These are phyloP conservation scores for Penicillium sclerotiorum DNA, from an alignment of 2,329 filamentous ascomycete genomes.

Conservation along the genomic window DNA sequence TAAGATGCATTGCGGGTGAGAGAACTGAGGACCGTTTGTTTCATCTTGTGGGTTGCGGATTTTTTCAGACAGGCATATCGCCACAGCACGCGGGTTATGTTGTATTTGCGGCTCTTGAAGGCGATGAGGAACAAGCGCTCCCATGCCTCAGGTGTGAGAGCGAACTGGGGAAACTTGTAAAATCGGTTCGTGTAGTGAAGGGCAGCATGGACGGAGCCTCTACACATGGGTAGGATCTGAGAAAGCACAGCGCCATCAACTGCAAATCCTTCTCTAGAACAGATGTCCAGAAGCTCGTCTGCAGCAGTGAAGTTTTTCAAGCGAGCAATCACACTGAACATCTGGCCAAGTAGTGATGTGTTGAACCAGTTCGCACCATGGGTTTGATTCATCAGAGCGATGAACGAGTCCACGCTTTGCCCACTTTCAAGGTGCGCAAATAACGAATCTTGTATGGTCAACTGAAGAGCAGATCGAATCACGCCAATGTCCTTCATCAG, in stretches of 20 bases:
- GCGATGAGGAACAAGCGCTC: constrained; percentile 47
- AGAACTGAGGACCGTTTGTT: constrained; percentile 32
- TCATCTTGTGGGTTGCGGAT: constrained; percentile 37
- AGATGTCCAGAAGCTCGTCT: constrained; percentile 35
- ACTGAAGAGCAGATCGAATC: constrained; percentile 30
- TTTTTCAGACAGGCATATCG: constrained; percentile 48
- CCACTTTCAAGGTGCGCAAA: constrained; percentile 36
- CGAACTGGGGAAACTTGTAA: constrained; percentile 20
- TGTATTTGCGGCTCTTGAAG: constrained; percentile 41
- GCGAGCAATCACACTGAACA: constrained; percentile 38
- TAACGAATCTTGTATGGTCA: constrained; percentile 38
- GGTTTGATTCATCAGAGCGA: constrained; percentile 39
- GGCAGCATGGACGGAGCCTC: constrained; percentile 26
- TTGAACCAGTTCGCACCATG: constrained; percentile 44
- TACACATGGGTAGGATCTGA: constrained; percentile 32
- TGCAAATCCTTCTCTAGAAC: constrained; percentile 29
- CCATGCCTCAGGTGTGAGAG: constrained; percentile 29
- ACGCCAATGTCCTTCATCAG: constrained; percentile 28
- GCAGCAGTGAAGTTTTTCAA: constrained; percentile 29
- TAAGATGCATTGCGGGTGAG: constrained; percentile 29
- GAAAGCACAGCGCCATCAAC: constrained; percentile 33
- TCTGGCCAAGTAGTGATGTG: constrained; percentile 37
- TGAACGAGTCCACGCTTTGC: constrained; percentile 37
- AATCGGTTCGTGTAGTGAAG: constrained; percentile 27
- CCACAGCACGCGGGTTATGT: constrained; percentile 52